Conservation (phyloP, 345 rosid genomes). For the Pistacia atlantica region DNA sequence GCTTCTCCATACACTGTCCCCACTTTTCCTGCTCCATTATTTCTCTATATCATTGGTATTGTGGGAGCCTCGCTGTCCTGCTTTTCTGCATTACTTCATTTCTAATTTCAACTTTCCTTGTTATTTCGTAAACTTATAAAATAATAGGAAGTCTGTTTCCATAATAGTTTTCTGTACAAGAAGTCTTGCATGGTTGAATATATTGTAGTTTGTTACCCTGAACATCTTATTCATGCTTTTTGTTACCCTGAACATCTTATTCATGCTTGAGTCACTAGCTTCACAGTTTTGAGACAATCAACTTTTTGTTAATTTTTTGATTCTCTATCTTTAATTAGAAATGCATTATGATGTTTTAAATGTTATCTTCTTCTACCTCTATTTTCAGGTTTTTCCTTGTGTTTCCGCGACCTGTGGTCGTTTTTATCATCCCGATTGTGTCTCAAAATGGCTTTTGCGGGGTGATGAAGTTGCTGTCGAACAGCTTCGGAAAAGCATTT, state of each 20-base stretch:
- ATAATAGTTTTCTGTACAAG: neutral
- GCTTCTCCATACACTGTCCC: too few species aligned
- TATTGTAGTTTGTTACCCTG: neutral
- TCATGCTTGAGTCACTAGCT: neutral
- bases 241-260: neutral
- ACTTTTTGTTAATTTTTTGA: neutral
- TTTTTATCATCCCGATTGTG: conserved; percentile 86
- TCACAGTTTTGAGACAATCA: neutral
- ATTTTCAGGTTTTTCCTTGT: conserved; percentile 74
- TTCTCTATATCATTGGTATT: neutral
- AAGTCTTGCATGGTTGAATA: neutral
- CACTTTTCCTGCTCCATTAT: neutral
- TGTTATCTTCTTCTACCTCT: neutral
- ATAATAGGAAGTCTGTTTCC: neutral
- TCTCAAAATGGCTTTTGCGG: conserved; percentile 54
- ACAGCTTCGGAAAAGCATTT: conserved; percentile 55
- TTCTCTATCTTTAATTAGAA: neutral
- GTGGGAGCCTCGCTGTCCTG: neutral
- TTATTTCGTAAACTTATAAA: too few species aligned
- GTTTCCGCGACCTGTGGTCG: conserved; percentile 85
- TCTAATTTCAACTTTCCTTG: too few species aligned
- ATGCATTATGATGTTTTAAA: neutral
- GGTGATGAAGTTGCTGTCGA: conserved; percentile 59
- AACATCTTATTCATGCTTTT: too few species aligned
- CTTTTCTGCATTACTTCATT: too few species aligned